A percentile compares a stretch with the other conserved stretches of the same genome.
phyloP scores from a whole-genome alignment of 2,329 filamentous ascomycete species.

The Aspergillus bombycis region DNA sequence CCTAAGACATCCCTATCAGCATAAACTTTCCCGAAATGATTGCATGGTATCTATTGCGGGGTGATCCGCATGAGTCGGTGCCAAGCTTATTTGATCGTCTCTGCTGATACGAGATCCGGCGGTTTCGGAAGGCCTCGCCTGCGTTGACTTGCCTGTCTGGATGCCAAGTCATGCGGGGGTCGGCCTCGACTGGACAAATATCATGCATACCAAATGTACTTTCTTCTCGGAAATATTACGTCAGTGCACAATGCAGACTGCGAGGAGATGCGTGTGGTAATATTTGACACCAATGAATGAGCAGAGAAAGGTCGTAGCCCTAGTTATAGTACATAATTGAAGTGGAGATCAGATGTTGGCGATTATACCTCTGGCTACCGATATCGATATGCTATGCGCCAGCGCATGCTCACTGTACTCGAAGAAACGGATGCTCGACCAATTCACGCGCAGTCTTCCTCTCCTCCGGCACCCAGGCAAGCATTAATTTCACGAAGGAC shows the following conservation, averaged over 20 bases:
- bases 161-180: neutral
- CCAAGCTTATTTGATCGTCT: neutral
- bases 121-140: neutral
- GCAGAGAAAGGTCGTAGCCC: neutral
- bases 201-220: no score
- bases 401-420: neutral
- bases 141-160: neutral
- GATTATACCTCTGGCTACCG: no score
- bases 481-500: constrained; percentile 38
- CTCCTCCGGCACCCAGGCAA: constrained; percentile 40
- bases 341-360: no score
- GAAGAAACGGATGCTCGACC: constrained; percentile 40
- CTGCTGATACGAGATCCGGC: neutral
- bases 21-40: neutral
- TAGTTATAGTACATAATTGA: neutral
- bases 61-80: neutral
- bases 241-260: no score
- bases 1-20: neutral
- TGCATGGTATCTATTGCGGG: no score
- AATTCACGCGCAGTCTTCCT: constrained; percentile 41
- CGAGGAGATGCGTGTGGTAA: neutral
- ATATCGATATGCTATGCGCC: no score
- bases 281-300: neutral
- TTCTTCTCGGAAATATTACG: no score
- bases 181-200: neutral